Evolutionary conservation across 306 rosid genomes (phyloP).

Genomic region (Gillenia trifoliata): DNA sequence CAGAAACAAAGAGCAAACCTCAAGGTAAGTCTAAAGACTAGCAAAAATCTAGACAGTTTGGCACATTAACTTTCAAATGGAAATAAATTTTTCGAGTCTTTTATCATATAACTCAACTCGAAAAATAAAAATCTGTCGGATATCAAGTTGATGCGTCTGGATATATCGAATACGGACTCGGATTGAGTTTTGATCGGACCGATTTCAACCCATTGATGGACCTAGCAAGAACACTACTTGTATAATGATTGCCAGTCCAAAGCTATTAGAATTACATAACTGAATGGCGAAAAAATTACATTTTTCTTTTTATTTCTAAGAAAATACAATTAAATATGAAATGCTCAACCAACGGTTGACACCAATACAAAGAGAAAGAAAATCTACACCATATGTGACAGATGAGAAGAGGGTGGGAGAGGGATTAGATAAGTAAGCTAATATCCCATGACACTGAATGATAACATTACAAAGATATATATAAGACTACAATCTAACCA

Average conservation of each 20-base stretch:
- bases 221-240: neutral
- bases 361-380: slow-evolving; percentile 5
- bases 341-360: slow-evolving; percentile 32
- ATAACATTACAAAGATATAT: slow-evolving; percentile 16
- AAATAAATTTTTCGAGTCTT: neutral
- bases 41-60: neutral
- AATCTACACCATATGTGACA: neutral
- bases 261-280: neutral
- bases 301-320: slow-evolving; percentile 33
- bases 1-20: neutral
- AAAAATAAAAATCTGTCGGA: too few species aligned
- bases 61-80: neutral
- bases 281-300: neutral
- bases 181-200: neutral
- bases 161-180: neutral
- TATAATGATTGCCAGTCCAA: neutral
- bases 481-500: slow-evolving; percentile 28
- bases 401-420: neutral
- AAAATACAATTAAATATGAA: slow-evolving; percentile 39
- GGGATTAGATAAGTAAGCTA: slow-evolving; percentile 20
- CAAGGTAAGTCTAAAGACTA: neutral
- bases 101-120: neutral
- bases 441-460: slow-evolving; percentile 4
- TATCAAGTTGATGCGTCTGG: neutral
- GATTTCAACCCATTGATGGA: neutral